Evolutionary conservation across 805 yeast genomes (phyloP).

Genomic region (Myxozyma mucilagina): DNA sequence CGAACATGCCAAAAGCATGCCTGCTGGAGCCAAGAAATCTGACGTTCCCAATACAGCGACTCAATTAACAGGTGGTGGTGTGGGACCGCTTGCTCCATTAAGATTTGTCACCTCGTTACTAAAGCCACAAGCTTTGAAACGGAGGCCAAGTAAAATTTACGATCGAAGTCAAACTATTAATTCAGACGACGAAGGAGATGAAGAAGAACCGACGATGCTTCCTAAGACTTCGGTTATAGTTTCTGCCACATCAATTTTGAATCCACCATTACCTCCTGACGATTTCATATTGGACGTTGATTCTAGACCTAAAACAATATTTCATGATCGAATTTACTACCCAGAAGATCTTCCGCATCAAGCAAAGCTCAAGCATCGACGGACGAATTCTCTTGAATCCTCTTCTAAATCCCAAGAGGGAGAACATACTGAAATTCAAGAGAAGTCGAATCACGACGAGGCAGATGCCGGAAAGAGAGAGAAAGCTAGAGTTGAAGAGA

Average conservation of each 20-base stretch:
- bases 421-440: not conserved
- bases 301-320: conserved; percentile 61
- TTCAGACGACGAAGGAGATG: conserved; percentile 13
- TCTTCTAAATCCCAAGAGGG: not conserved
- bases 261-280: conserved; percentile 77
- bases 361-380: not conserved
- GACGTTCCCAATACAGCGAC: not conserved
- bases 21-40: not conserved
- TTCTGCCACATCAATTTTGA: conserved; percentile 71
- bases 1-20: not conserved
- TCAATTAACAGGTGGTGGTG: not conserved
- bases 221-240: conserved; percentile 77
- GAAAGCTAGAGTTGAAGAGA: conserved; percentile 58
- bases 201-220: conserved; percentile 32
- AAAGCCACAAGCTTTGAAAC: conserved; percentile 37
- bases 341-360: conserved; percentile 61
- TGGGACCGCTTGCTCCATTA: conserved; percentile 19
- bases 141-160: conserved; percentile 36
- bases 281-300: conserved; percentile 68
- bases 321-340: conserved; percentile 78
- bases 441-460: not conserved
- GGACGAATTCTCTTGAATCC: not conserved
- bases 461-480: conserved; percentile 35
- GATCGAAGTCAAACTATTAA: conserved; percentile 35
- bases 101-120: conserved; percentile 36